Conservation (phyloP, 2,329 filamentous ascomycete species). For the Diaporthe caulivora region DNA sequence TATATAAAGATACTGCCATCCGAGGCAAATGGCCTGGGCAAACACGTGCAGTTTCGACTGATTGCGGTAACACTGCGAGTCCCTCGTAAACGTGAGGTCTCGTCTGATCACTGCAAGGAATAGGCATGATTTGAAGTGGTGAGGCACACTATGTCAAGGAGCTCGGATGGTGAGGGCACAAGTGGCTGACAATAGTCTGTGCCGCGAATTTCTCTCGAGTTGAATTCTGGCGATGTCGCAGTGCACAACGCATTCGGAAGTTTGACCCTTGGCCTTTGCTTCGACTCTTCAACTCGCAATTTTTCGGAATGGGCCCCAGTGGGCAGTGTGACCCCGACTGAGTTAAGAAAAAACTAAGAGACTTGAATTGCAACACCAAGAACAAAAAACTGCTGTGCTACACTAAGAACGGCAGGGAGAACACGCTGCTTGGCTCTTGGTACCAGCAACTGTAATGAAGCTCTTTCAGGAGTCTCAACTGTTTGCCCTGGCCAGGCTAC, state of each 20-base stretch:
- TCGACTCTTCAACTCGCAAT: neutral
- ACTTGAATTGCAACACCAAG: neutral
- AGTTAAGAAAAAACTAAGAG: neutral
- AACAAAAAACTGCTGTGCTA: neutral
- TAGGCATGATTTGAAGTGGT: neutral
- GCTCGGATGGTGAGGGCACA: neutral
- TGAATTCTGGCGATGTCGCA: neutral
- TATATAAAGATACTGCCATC: neutral
- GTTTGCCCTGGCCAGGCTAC: neutral
- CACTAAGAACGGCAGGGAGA: neutral
- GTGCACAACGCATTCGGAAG: neutral
- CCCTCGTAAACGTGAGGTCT: neutral
- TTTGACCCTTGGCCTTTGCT: neutral
- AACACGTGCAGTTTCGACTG: neutral
- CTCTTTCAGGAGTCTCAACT: neutral
- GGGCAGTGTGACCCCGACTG: neutral
- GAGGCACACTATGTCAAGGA: slow-evolving; percentile 13
- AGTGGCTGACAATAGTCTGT: neutral
- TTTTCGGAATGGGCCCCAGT: neutral
- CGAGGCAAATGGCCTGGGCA: neutral
- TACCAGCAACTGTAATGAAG: no score
- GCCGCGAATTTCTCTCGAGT: neutral
- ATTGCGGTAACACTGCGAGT: no score
- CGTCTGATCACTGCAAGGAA: neutral
- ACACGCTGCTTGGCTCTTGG: neutral